A percentile compares a stretch with the other conserved stretches of the same genome.
These are phyloP conservation scores for Aspergillus bridgeri DNA, from an alignment of 495 filamentous ascomycete genomes.

Conservation along the genomic window DNA sequence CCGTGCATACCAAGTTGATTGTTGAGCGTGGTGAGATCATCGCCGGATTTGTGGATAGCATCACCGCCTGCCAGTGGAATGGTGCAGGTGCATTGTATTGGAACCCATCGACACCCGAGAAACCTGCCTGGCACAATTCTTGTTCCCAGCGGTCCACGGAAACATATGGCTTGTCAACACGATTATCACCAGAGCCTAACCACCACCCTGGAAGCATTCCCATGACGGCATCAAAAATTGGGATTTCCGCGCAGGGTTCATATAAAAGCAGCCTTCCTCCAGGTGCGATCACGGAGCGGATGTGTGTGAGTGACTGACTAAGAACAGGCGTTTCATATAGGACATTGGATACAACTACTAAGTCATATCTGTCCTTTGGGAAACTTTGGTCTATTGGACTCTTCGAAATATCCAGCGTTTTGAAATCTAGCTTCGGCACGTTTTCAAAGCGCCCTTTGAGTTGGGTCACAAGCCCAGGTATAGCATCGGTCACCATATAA, in stretches of 20 bases:
- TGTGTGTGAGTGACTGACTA: constrained; percentile 28
- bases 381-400: constrained; percentile 35
- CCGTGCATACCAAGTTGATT: constrained; percentile 9
- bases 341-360: constrained; percentile 45
- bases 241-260: constrained; percentile 12
- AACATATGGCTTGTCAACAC: neutral
- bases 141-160: neutral
- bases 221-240: neutral
- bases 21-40: neutral
- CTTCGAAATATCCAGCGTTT: neutral
- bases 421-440: neutral
- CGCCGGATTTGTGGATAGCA: constrained; percentile 1
- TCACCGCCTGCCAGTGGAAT: neutral
- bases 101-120: constrained; percentile 24
- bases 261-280: constrained; percentile 25
- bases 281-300: constrained; percentile 25
- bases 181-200: neutral
- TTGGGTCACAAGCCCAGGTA: neutral
- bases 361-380: constrained; percentile 41
- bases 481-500: neutral
- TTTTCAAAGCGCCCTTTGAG: neutral
- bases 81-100: constrained; percentile 5
- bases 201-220: constrained; percentile 20
- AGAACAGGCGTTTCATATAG: constrained; percentile 45
- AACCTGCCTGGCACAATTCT: constrained; percentile 17